Evolutionary conservation across 345 rosid genomes (phyloP).

Genomic region (Triadica sebifera): DNA sequence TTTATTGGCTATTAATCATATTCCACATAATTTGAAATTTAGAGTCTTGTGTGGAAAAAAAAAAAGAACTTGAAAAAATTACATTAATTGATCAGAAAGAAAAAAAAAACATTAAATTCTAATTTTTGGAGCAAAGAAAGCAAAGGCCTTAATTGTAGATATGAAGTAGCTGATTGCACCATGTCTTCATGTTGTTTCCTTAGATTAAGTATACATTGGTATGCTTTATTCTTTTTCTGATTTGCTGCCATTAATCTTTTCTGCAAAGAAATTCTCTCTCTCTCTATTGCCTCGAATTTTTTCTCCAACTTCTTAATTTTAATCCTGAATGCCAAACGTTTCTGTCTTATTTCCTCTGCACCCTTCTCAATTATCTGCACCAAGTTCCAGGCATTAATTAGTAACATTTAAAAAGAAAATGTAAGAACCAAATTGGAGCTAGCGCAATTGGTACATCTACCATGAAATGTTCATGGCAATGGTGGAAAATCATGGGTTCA

Average conservation of each 20-base stretch:
- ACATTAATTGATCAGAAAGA: too few relatives aligned
- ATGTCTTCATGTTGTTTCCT: neutral
- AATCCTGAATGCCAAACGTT: neutral
- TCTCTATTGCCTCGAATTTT: constrained; percentile 2
- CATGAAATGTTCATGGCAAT: too few relatives aligned
- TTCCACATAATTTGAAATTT: too few relatives aligned
- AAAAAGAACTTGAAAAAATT: too few relatives aligned
- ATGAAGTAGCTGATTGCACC: neutral
- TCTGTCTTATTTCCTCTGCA: constrained; percentile 1
- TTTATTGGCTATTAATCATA: too few relatives aligned
- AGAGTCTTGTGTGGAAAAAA: too few relatives aligned
- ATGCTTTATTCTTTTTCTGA: neutral
- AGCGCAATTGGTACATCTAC: too few relatives aligned
- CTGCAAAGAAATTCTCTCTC: neutral
- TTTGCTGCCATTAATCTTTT: neutral
- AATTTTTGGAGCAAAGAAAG: too few relatives aligned
- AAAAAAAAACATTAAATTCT: too few relatives aligned
- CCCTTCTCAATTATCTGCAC: neutral
- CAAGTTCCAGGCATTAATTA: neutral
- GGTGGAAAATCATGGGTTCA: too few relatives aligned
- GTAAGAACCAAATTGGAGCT: too few relatives aligned
- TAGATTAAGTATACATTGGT: constrained; percentile 1
- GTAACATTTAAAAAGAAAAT: too few relatives aligned
- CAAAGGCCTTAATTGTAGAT: neutral
- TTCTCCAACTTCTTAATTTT: neutral